Evolutionary conservation across 2,329 filamentous ascomycete genomes (phyloP).

Genomic region (Ophiostoma himal-ulmi): DNA sequence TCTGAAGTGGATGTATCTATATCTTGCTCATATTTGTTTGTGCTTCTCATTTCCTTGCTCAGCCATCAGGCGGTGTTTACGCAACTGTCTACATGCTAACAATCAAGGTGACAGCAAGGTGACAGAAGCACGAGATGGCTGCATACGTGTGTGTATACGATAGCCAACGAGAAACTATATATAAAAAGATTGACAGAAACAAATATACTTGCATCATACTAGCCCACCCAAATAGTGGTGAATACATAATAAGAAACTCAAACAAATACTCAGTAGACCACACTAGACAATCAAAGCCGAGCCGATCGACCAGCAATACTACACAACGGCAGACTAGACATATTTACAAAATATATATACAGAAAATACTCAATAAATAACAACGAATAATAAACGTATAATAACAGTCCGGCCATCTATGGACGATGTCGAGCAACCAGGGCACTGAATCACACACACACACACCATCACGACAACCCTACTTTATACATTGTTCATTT

Average conservation of each 20-base stretch:
- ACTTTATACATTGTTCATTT: not conserved
- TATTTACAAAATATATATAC: not conserved
- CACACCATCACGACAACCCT: not conserved
- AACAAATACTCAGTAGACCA: not conserved
- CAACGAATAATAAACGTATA: not conserved
- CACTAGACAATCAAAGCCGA: not conserved
- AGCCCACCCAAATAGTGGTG: too few species aligned
- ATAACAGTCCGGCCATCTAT: not conserved
- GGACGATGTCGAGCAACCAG: not conserved
- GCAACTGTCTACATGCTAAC: not conserved
- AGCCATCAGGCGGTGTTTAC: not conserved
- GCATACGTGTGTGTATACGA: not conserved
- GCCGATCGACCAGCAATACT: not conserved
- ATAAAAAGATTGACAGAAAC: too few species aligned
- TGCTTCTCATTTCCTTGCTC: not conserved
- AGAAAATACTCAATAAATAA: not conserved
- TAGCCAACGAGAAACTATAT: not conserved
- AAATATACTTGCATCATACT: not conserved
- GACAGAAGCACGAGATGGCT: constrained; percentile 2
- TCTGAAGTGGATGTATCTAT: not conserved
- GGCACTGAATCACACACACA: not conserved
- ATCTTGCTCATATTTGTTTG: not conserved
- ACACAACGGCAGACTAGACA: not conserved
- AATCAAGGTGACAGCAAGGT: not conserved
- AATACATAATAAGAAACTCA: not conserved